Evolutionary conservation across 306 rosid species (phyloP), one percentile per base, ranked within the genome.

Genomic region (Hippophae rhamnoides): DNA sequence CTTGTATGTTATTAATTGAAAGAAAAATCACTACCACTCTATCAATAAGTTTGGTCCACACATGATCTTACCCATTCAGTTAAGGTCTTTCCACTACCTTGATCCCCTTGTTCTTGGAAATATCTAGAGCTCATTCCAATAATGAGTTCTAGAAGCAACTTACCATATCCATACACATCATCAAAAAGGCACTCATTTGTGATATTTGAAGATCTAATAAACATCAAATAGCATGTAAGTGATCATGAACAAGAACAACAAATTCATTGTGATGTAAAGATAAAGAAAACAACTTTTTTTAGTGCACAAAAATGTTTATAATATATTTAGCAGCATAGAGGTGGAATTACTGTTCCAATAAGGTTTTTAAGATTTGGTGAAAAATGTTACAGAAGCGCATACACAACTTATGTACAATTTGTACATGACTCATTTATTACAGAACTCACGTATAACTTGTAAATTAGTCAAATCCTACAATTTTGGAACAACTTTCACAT

Each of bases 81-180:
- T 43, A 73, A 42, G 61, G 69, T 38, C 10, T 44, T 51, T 31
- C 38, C 38, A 31, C 38, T 31, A 14, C 58, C 69, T 6, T 18
- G 23, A 18, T 67, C 45, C 25, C 47, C 57, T 52, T 14, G 47
- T 58, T 52, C 47, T 6, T 50, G 43, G 56, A 72, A 66, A 59
- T n/a, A 23, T 31, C 0, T 2, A 9, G 52, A 57, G 47, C 18
- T 40, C 54, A 67, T 73, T 26, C 73, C 69, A 1, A 65, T 62
- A 13, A 73, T 52, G 38, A 73, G 73, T 58, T 73, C 73, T 9
- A 73, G 65, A 27, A 73, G 61, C 48, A 73, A 57, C 57, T 10
- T 41, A 18, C 73, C 78, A 14, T 67, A 73, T 52, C 54, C 78
- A 44, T 27, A 65, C 5, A 57, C 53, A 13, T 67, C 78, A 6